phyloP scores from a whole-genome alignment of 768 basidiomycete genomes.

The Lactifluus rugatus region DNA sequence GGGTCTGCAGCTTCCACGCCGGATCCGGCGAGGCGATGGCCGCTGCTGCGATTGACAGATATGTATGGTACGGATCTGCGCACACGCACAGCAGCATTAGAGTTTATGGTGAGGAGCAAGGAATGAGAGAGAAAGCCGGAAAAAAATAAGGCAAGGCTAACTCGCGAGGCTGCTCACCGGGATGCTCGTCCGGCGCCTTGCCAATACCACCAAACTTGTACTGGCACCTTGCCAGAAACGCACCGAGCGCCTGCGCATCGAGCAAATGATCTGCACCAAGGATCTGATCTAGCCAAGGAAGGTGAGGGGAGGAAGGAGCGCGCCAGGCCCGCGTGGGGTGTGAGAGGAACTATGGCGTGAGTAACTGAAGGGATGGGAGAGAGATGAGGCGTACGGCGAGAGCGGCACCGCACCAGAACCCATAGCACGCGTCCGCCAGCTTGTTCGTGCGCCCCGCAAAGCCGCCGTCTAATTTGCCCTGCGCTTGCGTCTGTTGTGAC shows the following conservation, averaged over 20 bases:
- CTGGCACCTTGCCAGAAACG: constrained; percentile 69
- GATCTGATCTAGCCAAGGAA: constrained; percentile 40
- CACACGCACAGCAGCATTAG: not conserved
- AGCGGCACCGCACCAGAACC: constrained; percentile 88
- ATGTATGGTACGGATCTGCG: constrained; percentile 96
- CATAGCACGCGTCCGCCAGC: constrained; percentile 86
- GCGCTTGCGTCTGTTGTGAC: constrained; percentile 22
- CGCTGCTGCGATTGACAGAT: constrained; percentile 76
- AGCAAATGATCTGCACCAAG: constrained; percentile 52
- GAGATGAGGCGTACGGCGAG: constrained; percentile 45
- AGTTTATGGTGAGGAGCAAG: not conserved
- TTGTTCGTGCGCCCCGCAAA: constrained; percentile 88
- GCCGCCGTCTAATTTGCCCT: constrained; percentile 43
- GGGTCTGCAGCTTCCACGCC: constrained; percentile 45
- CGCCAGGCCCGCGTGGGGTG: no score
- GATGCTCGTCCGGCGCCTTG: constrained; percentile 69
- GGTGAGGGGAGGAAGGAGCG: not conserved
- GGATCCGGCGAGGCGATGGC: constrained; percentile 34
- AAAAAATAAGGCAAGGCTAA: no score
- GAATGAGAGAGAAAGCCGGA: no score
- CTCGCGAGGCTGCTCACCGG: constrained; percentile 42
- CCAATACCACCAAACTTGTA: constrained; percentile 84
- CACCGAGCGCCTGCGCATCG: constrained; percentile 42
- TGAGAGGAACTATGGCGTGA: not conserved
- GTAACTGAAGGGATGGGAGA: not conserved